Evolutionary conservation across 345 rosid species (phyloP), one percentile per base, ranked within the genome.

Genomic region (Linum lewisii): DNA sequence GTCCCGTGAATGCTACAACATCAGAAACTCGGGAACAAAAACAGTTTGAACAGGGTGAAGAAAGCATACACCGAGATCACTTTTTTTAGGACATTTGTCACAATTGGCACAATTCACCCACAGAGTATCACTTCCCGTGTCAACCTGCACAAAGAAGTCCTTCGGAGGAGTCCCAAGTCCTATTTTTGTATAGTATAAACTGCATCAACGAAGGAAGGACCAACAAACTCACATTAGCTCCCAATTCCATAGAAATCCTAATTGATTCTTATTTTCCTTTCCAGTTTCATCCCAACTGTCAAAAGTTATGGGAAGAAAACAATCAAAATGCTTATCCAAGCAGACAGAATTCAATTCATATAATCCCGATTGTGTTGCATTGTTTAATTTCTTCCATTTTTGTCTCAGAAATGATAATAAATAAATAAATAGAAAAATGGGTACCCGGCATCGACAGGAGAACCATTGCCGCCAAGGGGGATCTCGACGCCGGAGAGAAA

Each of bases 91-190:
- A 69, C 98, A 92, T 54, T 67, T 84, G 23, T 59, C 55, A 37
- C 98, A 92, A 11, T 73, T 85, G 21, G 38, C 68, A 38, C 96
- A 84, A 65, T 88, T 92, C 49, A 92, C 84, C 98, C 98, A 92
- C 6, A 92, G 75, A 70, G 83, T 74, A 75, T 91, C 98, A 72
- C 96, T 91, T 62, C 98, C 96, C 10, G 96, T 88, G 54, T 91
- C 98, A 58, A 91, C 87, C 79, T 91, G 98, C 42, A 92, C 98
- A 36, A 70, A 77, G 63, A 78, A 84, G 24, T 88, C 93, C 67
- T 78, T 77, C 54, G 96, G 56, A 26, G 98, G 98, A 13, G 69
- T 67, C 50, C 96, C 98, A 1, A 92, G 66, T 53, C 80, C 82
- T 68, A 88, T 79, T 71, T 68, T 78, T 5, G 93, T 76, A 61